Evolutionary conservation across 345 rosid genomes (phyloP), one percentile per base, ranked within the genome.

Genomic region (Dovyalis caffra): DNA sequence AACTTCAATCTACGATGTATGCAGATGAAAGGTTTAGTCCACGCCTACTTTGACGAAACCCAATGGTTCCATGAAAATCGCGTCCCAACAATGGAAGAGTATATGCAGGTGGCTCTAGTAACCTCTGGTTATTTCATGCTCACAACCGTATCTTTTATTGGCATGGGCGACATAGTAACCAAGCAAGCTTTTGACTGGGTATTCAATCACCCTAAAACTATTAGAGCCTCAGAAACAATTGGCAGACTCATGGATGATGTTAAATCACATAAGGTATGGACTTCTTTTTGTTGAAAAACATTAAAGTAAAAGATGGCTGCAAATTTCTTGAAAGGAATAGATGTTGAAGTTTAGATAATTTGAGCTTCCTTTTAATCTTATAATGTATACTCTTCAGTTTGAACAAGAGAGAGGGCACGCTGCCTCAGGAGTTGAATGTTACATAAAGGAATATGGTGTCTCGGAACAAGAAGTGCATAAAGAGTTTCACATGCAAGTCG

Each of bases 211-310:
- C 81, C 79, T 1, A 83, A 74, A 45, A 74, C 69, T 2, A 15
- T 83, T 4, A 69, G 11, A 43, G 83, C 83, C 40, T 37, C 79
- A 14, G 5, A 66, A 26, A 26, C 37, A 11, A 63, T 78, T 8
- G 23, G 74, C 31, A 71, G 87, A 38, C 80, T 82, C 65, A 65
- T 83, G 81, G 75, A 80, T 67, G 88, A 82, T 7, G 35, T 85
- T 7, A 71, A 29, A 0, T 68, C 75, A 31, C 73, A 73, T 26
- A 29, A 68, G 74, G 74, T 78, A 58, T 15, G 35, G 3, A 1
- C 9, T 26, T 63, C 0, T 26, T 28, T 40, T 40, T 40, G 47
- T 40, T 40, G 14, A 40, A 12, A 40, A 12, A 3, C 3, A 14
- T 40, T 40, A 0, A 40, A 40, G 47, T 40, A n/a, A 12, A 40